Base-by-base conservation (phyloP, 2,329 filamentous ascomycete genomes). In the Thielaviopsis euricoi region DNA sequence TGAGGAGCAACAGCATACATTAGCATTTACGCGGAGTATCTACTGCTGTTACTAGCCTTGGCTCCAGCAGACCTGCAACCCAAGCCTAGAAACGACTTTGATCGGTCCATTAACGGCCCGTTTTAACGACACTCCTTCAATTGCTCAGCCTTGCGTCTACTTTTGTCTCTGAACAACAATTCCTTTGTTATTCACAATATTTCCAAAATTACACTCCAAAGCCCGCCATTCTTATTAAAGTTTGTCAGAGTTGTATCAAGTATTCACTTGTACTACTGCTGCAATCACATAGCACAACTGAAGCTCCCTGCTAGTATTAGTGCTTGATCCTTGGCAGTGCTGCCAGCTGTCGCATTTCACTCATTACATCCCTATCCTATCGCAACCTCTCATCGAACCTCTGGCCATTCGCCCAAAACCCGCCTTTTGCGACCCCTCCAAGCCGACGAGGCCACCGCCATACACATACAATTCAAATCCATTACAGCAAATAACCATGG, bases 401-500 rank as follows among this genome's bases (percentile, higher is more conserved):
- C 43, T n/a, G 2, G 15, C n/a, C 7, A 21, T 48, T 48, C 43
- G 7, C n/a, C 43, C n/a, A 48, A 7, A 48, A 19, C n/a, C n/a
- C n/a, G 19, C 43, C n/a, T 48, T n/a, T 48, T 48, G 43, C 43
- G 43, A 48, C 43, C 23, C 43, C 25, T 56, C 25, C 40, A 56
- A 37, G n/a, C 22, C 33, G 23, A 56, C 54, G n/a, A 56, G 22
- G 15, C 21, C n/a, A 17, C 54, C 19, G 15, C n/a, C n/a, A 4
- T 19, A 48, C n/a, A 48, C n/a, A 4, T 19, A 48, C n/a, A 48
- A 21, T 10, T 6, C n/a, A 10, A 48, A 9, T 37, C 17, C 21
- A 56, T 22, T 15, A 13, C 9, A 33, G 29, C 29, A 33, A 33
- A 48, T 40, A 37, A 51, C n/a, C 52, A 98, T 98, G 93, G 93